Evolutionary conservation across 805 yeast species (phyloP).

Genomic region (Candida hungchunana): DNA sequence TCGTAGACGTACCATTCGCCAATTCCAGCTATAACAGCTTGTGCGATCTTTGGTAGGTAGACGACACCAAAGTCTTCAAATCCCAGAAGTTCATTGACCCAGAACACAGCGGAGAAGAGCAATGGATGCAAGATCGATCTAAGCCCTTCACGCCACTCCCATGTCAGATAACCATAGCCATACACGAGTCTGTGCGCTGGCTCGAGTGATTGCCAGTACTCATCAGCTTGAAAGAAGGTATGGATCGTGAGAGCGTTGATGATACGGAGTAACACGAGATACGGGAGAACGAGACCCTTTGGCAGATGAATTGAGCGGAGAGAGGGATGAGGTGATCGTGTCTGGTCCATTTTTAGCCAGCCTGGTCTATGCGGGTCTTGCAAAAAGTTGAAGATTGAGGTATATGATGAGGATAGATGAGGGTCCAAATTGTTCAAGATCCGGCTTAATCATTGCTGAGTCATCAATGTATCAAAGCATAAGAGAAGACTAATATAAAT

Average conservation of each 20-base stretch:
- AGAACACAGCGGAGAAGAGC: constrained; percentile 49
- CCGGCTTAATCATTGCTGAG: no score
- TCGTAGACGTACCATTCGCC: constrained; percentile 62
- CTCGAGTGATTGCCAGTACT: constrained; percentile 87
- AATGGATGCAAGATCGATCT: constrained; percentile 81
- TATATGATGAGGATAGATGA: background rate
- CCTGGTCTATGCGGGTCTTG: background rate
- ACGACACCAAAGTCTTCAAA: constrained; percentile 39
- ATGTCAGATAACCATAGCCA: constrained; percentile 80
- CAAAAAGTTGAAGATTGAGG: background rate
- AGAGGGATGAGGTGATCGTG: constrained; percentile 5
- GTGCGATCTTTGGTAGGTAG: constrained; percentile 59
- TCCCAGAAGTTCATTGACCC: constrained; percentile 29
- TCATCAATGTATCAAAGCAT: no score
- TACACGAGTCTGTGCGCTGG: constrained; percentile 78
- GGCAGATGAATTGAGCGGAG: constrained; percentile 15
- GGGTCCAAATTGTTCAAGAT: no score
- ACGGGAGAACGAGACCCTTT: constrained; percentile 20
- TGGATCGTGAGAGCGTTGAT: constrained; percentile 56
- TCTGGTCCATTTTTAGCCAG: background rate
- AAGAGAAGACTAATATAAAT: no score
- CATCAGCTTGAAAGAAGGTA: constrained; percentile 96
- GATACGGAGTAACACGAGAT: constrained; percentile 43
- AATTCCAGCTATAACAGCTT: constrained; percentile 63
- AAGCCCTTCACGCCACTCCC: constrained; percentile 87